Percentiles rank a stretch among this genome's conserved stretches.
Evolutionary conservation across 148 eudicot species (phyloP).

Genomic region (Persicaria maculosa): DNA sequence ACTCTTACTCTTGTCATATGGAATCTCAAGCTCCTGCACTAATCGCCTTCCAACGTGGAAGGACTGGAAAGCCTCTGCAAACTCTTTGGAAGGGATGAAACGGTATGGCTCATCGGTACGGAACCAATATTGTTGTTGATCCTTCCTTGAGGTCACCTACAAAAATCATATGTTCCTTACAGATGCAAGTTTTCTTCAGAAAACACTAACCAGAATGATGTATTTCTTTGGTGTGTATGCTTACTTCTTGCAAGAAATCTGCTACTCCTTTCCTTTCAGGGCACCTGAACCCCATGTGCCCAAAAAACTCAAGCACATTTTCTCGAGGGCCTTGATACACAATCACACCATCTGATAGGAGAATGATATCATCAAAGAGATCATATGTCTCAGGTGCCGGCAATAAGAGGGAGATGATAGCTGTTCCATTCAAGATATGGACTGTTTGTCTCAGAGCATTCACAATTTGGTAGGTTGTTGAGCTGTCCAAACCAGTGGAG

Average conservation of each 20-base stretch:
- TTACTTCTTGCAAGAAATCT: slow-evolving; percentile 35
- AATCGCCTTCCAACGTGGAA: slow-evolving; percentile 34
- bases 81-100: slow-evolving; percentile 32
- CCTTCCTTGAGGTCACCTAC: slow-evolving; percentile 57
- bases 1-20: slow-evolving; percentile 42
- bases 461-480: slow-evolving; percentile 45
- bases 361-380: slow-evolving; percentile 46
- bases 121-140: slow-evolving; percentile 45
- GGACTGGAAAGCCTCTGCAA: slow-evolving; percentile 40
- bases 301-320: slow-evolving; percentile 39
- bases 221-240: background rate
- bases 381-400: slow-evolving; percentile 52
- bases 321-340: slow-evolving; percentile 46
- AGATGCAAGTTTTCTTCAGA: background rate
- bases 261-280: slow-evolving; percentile 53
- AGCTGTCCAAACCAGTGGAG: slow-evolving; percentile 49
- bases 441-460: slow-evolving; percentile 32
- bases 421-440: slow-evolving; percentile 39
- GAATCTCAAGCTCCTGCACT: slow-evolving; percentile 22
- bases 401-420: slow-evolving; percentile 38
- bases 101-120: slow-evolving; percentile 32
- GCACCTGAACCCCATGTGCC: slow-evolving; percentile 40
- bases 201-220: background rate
- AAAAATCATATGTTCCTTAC: background rate
- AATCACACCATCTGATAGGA: slow-evolving; percentile 39